Evolutionary conservation across 305 asterid genomes (phyloP), one percentile per base, ranked within the genome.

Genomic region (Vinca major): DNA sequence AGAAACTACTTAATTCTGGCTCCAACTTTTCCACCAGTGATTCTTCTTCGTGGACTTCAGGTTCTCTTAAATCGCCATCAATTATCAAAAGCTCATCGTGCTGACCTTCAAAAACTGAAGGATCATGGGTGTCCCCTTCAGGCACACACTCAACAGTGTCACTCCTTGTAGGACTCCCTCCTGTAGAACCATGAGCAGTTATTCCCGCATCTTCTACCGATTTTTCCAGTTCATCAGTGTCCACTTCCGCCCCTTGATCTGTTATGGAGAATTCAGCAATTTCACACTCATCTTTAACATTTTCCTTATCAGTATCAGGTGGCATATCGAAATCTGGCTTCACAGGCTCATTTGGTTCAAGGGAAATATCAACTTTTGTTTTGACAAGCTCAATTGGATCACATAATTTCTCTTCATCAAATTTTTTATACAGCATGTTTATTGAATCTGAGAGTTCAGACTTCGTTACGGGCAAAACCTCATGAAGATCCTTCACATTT

Each of bases 401-500:
- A 75, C 78, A 64, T 62, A 78, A 65, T 70, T 70, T 71, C 72
- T 79, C 88, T 78, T 86, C 93, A 78, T 90, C 89, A 73, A 87
- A 77, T 75, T 90, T 93, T 79, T 79, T 81, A 57, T 84, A 90
- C 41, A 90, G 86, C 68, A 85, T 71, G 71, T 83, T 81, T 73
- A 88, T 86, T 3, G 96, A 84, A 73, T 93, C 89, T 72, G 84
- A 83, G 41, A 88, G 75, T 70, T 85, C 89, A 3, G 90, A 78
- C 56, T 71, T 85, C 50, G 86, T 72, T 39, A 51, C 21, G 8
- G 91, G 90, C 76, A 89, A 77, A 76, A 91, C 81, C 83, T 94
- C 97, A 69, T 91, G 99, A 80, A 89, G 95, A 70, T 90, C 96
- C 78, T 91, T 91, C 65, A 86, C 73, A 64, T 79, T 84, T 74